Conservation (phyloP, 495 filamentous ascomycete genomes). For the Neurospora sp. region DNA sequence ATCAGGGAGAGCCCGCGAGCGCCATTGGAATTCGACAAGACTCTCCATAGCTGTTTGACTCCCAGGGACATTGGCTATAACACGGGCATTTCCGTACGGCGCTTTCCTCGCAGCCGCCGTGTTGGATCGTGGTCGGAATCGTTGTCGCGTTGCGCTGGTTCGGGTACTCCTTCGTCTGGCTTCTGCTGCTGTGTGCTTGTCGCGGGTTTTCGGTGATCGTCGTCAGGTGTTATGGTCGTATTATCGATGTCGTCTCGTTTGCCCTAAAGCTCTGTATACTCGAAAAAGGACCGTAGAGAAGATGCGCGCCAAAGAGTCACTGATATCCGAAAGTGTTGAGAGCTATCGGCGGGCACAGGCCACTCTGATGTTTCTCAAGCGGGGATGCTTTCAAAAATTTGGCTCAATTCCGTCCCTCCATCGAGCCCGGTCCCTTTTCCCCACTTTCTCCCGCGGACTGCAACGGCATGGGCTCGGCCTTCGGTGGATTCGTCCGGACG, state of each 20-base stretch:
- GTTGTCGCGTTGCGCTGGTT: not conserved
- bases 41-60: conserved; percentile 26
- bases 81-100: conserved; percentile 13
- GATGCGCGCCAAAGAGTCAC: not conserved
- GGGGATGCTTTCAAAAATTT: not conserved
- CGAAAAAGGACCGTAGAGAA: not conserved
- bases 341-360: not conserved
- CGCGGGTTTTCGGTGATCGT: not conserved
- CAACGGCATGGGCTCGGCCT: not conserved
- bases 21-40: conserved; percentile 12
- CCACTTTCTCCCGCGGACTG: not conserved
- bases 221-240: not conserved
- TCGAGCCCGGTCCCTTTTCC: not conserved
- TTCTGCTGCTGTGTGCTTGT: not conserved
- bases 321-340: not conserved
- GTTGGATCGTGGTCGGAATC: not conserved
- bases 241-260: not conserved
- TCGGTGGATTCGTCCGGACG: not conserved
- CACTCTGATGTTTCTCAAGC: not conserved
- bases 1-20: conserved; percentile 21
- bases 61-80: conserved; percentile 37
- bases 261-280: not conserved
- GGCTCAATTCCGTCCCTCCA: not conserved
- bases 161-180: not conserved
- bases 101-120: not conserved